Conservation (phyloP, 768 basidiomycete genomes). For the Lanmaoa rubissima region DNA sequence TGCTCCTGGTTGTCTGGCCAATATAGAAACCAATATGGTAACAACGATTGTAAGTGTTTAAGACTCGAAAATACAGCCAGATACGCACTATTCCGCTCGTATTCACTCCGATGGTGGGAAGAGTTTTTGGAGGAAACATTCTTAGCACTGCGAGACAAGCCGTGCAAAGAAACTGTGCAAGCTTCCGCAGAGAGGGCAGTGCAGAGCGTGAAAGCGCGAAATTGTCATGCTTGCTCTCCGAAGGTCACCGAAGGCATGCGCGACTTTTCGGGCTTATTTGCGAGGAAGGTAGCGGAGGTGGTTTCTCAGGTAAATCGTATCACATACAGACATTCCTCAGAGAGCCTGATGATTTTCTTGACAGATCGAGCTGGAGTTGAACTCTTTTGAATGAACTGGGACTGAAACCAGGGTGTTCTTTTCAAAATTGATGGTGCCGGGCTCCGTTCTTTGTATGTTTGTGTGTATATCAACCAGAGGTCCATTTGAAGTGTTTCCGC, state of each 20-base stretch:
- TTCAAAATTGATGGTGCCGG: not conserved
- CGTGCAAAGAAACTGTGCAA: slow-evolving; percentile 12
- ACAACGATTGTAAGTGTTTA: not conserved
- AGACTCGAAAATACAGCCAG: not conserved
- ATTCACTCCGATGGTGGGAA: slow-evolving; percentile 21
- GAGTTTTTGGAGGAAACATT: slow-evolving; percentile 17
- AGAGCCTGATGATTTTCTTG: not conserved
- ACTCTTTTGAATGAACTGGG: not conserved
- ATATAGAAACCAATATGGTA: too few relatives aligned
- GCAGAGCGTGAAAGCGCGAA: not conserved
- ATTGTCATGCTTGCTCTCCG: slow-evolving; percentile 4
- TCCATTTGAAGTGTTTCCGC: not conserved
- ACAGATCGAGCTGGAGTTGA: slow-evolving; percentile 11
- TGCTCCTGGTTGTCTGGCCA: slow-evolving; percentile 9
- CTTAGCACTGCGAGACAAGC: slow-evolving; percentile 15
- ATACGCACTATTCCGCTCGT: not conserved
- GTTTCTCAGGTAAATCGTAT: slow-evolving; percentile 10
- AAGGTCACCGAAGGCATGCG: slow-evolving; percentile 11
- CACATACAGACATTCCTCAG: too few relatives aligned
- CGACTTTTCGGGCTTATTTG: slow-evolving; percentile 13
- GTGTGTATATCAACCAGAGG: not conserved
- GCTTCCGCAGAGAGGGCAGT: not conserved
- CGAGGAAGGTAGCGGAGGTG: slow-evolving; percentile 6
- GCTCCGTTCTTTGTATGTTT: not conserved
- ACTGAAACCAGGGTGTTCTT: not conserved